Evolutionary conservation across 306 rosid species (phyloP), one percentile per base, ranked within the genome.

Genomic region (Dicorynia guianensis): DNA sequence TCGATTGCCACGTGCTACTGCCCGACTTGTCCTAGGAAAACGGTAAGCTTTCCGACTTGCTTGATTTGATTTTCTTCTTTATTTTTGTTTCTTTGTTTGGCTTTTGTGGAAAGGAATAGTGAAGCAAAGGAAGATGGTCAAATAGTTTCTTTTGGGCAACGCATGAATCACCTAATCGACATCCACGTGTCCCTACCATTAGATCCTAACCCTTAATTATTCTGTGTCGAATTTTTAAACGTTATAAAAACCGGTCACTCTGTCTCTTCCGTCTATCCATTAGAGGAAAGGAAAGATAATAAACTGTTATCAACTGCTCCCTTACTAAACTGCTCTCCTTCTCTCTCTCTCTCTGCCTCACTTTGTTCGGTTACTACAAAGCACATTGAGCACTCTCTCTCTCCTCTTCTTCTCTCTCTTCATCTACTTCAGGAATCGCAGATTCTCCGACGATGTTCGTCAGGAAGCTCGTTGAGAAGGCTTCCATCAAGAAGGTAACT

Each of bases 401-500:
- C 50, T 35, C 46, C 17, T 42, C 75, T 40, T 54, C 74, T 30
- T 25, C 17, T 59, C 59, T 25, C 47, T 56, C 13, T 52, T 11
- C 38, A 30, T 42, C 20, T 9, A 18, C n/a, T 19, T 69, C 52
- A 57, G 36, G 62, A 77, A 10, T 75, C 66, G 6, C 50, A 57
- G 75, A 76, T 74, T 86, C 35, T 64, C 44, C 64, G 35, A 34
- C 75, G 56, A 94, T 94, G 98, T 94, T 94, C 54, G 88, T 89
- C 25, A 91, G 81, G 81, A 94, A 88, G 79, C 86, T 94, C 13
- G 96, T 91, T 35, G 95, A 83, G 86, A 94, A 89, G 81, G 98
- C 98, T 78, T 84, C 97, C 54, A 62, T 49, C 49, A 90, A 85
- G 84, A 94, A 88, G 96, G 98, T 87, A 42, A 63, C 67, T 43